These are phyloP conservation scores for Gossypium lobatum DNA, from an alignment of 441 rosid species.

Conservation along the genomic window DNA sequence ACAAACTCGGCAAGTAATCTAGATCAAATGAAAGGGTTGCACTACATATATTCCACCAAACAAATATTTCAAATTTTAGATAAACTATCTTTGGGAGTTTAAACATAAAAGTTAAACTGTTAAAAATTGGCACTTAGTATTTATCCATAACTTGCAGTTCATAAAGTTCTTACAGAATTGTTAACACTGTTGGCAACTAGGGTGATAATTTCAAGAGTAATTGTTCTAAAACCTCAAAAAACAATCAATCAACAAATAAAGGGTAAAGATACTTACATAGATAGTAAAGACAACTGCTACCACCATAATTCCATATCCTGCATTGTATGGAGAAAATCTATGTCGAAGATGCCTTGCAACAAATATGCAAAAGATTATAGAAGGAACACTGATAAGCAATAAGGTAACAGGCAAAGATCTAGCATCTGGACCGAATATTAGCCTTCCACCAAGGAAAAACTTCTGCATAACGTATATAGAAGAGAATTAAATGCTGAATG, in stretches of 20 bases:
- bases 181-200: background rate
- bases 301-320: slow-evolving; percentile 70
- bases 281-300: slow-evolving; percentile 58
- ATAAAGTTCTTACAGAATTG: background rate
- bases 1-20: background rate
- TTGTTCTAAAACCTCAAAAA: slow-evolving; percentile 11
- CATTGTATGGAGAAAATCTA: slow-evolving; percentile 60
- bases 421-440: slow-evolving; percentile 97
- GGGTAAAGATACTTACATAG: slow-evolving; percentile 48
- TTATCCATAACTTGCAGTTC: background rate
- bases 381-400: slow-evolving; percentile 66
- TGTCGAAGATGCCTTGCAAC: slow-evolving; percentile 85
- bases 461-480: slow-evolving; percentile 44
- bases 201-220: slow-evolving; percentile 1
- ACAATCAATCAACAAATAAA: background rate
- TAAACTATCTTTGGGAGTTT: background rate
- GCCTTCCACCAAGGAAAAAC: slow-evolving; percentile 82
- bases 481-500: slow-evolving; percentile 11
- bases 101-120: background rate
- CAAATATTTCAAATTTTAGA: background rate
- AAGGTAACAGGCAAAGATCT: slow-evolving; percentile 73
- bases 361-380: slow-evolving; percentile 66
- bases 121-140: background rate
- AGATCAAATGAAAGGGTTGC: background rate
- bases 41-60: background rate